Base-by-base conservation (phyloP, 768 basidiomycete genomes). In the Podaxis mareebaensis region DNA sequence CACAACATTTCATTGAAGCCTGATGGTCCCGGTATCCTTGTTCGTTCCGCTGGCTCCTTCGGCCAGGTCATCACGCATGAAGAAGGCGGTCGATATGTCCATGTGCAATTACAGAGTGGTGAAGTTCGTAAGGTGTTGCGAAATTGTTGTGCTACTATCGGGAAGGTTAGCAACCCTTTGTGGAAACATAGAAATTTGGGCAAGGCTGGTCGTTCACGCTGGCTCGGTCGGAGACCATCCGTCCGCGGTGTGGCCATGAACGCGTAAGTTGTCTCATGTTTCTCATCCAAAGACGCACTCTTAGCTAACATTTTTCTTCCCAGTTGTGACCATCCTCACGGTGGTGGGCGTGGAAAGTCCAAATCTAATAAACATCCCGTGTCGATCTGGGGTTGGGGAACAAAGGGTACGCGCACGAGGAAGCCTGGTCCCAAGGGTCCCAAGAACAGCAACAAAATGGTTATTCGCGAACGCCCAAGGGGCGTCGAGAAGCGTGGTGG, bases 221-320 rank as follows among this genome's bases (percentile, higher is more conserved):
- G 94, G 93, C 76, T 98, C 20, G 96, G 96, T 17, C 78, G 86
- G 71, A 76, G 93, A 67, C 95, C 95, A 0, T 83, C 83, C 36
- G 94, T 96, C 52, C 89, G 95, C 75, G 95, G 95, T 88, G 89
- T 97, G 67, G 95, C 95, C 48, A 96, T 96, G 95, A 98, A 97
- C 75, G 90, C 93, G 87, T 95, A 78, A 48, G 90, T 81, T 65
- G 57, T 60, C 55, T 20, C 5, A 48, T 61, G 61, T 53, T 62
- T 54, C 30, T 56, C 17, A 54, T 22, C 54, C n/a, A 59, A 39
- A 11, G 36, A 48, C 53, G 51, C 59, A 22, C 12, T 30, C 13
- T 38, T 65, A 28, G 60, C 53, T 51, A 30, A 56, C 42, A 49
- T 38, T 28, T 53, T 38, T 42, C 20, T 24, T 26, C 51, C 8